A percentile compares a stretch with the other conserved stretches of the same genome.
Evolutionary conservation across 352 stramenopile species (phyloP).

Genomic region (Globisporangium middletonii): DNA sequence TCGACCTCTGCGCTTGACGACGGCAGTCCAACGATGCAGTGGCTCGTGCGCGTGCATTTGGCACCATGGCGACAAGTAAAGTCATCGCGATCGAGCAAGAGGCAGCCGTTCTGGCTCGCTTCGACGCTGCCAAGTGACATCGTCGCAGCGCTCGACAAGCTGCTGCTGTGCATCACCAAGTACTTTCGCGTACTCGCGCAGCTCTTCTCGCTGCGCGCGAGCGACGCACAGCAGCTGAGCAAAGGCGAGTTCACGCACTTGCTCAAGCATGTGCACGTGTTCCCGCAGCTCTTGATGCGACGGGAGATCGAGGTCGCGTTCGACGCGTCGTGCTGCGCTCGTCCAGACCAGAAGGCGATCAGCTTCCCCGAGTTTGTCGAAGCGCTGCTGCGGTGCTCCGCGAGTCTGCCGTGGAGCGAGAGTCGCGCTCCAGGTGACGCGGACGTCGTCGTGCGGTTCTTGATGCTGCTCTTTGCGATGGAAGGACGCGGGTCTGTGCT

Average conservation of each 20-base stretch:
- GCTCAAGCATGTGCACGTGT: conserved; percentile 47
- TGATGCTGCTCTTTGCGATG: conserved; percentile 78
- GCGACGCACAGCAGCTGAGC: conserved; percentile 17
- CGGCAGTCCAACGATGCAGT: conserved; percentile 2
- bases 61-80: not conserved
- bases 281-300: conserved; percentile 54
- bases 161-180: conserved; percentile 32
- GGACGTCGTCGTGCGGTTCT: conserved; percentile 47
- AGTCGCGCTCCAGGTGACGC: conserved; percentile 11
- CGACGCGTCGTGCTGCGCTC: conserved; percentile 24
- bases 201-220: conserved; percentile 24
- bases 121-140: conserved; percentile 23
- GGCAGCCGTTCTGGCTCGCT: conserved; percentile 16
- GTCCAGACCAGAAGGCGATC: conserved; percentile 20
- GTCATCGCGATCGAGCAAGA: not conserved
- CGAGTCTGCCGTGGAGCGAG: conserved; percentile 35
- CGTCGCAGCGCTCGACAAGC: conserved; percentile 22
- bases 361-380: conserved; percentile 65
- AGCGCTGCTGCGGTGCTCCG: conserved; percentile 42
- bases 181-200: conserved; percentile 32
- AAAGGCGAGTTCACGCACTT: conserved; percentile 29
- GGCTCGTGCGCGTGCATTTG: conserved; percentile 11
- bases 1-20: not conserved
- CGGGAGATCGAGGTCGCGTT: conserved; percentile 46
- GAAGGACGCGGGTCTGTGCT: conserved; percentile 59